Conservation (phyloP, 345 rosid species). For the Eutrema japonicum region DNA sequence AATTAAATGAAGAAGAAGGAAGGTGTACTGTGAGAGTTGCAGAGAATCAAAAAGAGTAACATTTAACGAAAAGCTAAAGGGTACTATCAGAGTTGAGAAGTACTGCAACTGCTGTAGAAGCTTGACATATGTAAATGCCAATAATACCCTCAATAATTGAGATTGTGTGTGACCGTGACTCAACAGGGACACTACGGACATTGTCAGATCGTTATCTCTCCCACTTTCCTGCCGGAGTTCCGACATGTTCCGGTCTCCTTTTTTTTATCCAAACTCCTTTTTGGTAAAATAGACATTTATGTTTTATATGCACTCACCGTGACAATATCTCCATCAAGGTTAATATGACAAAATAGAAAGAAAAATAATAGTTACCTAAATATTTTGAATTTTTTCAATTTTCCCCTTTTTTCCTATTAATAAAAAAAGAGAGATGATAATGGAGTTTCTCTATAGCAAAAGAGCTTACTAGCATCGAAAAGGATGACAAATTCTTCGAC, state of each 20-base stretch:
- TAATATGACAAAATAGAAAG: conserved; percentile 14
- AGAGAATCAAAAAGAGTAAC: conserved; percentile 45
- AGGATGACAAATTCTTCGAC: conserved; percentile 81
- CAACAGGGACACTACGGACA: conserved; percentile 40
- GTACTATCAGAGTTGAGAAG: conserved; percentile 30
- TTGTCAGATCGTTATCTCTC: conserved; percentile 35
- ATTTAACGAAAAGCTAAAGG: conserved; percentile 38
- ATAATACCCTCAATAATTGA: conserved; percentile 52
- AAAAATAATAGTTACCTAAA: conserved; percentile 1
- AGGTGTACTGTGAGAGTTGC: conserved; percentile 18
- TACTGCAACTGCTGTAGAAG: conserved; percentile 35
- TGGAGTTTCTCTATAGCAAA: neutral
- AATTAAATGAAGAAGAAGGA: neutral
- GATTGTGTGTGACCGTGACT: conserved; percentile 33
- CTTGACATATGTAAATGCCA: conserved; percentile 52
- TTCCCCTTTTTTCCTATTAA: neutral
- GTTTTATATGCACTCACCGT: conserved; percentile 17
- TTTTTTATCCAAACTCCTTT: conserved; percentile 4
- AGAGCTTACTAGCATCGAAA: conserved; percentile 88
- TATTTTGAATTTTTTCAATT: conserved; percentile 15
- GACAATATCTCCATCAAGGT: conserved; percentile 12
- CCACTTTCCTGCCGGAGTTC: conserved; percentile 46
- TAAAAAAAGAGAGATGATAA: neutral
- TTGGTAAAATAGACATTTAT: neutral
- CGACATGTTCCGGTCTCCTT: conserved; percentile 42